Evolutionary conservation across 139 green algal genomes (phyloP), one percentile per base, ranked within the genome.

Genomic region (Chlamydomonas applanata): DNA sequence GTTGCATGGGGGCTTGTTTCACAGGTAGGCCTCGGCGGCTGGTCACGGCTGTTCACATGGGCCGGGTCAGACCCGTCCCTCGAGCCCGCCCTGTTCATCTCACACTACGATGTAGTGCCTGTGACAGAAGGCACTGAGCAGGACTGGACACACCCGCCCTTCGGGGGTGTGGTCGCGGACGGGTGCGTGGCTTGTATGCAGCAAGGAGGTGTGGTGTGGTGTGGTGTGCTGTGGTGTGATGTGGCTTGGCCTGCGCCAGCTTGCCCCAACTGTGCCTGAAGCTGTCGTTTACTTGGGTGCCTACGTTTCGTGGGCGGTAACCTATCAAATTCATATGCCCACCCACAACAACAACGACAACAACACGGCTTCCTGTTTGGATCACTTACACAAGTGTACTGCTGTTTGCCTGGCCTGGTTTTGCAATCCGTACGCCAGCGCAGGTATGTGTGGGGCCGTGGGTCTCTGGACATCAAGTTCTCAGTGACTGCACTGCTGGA

Each of bases 71-170:
- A 90, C 36, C 25, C 77, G 1, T 24, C 59, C 22, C 69, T 92
- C 65, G 64, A 64, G 25, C 59, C 59, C 24, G 25, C 30, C 25
- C 17, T 66, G 3, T 66, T 66, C 59, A 66, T 66, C 59, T 36
- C 24, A 27, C 91, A 96, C 77, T 60, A 88, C 11, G 91, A 96
- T 69, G 91, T 96, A 11, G 91, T 96, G 40, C 89, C 91, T 2
- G 81, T 84, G 30, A 67, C 70, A 9, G 22, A 53, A 4, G 83
- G 56, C 35, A 56, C 49, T 1, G 73, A 74, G 56, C 33, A 36
- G 49, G 33, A 79, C 22, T 93, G 90, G 89, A 86, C 54, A 3
- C 67, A 91, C 65, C 68, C 75, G n/a, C 90, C 90, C 22, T 95
- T 94, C 52, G 63, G 56, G 3, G 90, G 89, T 0, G 69, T 32